These are phyloP conservation scores for Colletotrichum cereale DNA, from an alignment of 2,329 filamentous ascomycete species.

Conservation along the genomic window DNA sequence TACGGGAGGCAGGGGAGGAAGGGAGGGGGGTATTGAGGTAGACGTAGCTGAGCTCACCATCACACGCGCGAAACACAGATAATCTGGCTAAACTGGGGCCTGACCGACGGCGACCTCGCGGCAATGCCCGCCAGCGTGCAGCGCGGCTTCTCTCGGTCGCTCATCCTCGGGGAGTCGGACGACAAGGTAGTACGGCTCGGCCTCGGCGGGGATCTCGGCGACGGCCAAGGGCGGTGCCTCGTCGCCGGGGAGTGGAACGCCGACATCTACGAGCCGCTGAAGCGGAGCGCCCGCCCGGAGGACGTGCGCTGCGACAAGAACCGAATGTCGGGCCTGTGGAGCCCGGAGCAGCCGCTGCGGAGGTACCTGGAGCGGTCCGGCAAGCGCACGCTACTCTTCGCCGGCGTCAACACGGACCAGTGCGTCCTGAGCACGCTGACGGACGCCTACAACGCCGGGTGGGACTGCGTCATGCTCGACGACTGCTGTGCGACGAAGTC, in stretches of 20 bases:
- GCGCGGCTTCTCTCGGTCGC: slow-evolving; percentile 60
- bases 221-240: slow-evolving; percentile 58
- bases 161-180: slow-evolving; percentile 44
- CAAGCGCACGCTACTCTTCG: slow-evolving; percentile 65
- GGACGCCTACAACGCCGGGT: slow-evolving; percentile 66
- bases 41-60: slow-evolving; percentile 21
- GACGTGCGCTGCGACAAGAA: slow-evolving; percentile 69
- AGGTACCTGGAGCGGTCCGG: slow-evolving; percentile 51
- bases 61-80: slow-evolving; percentile 46
- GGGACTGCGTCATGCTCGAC: slow-evolving; percentile 37
- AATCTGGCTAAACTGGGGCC: slow-evolving; percentile 70
- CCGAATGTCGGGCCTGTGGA: slow-evolving; percentile 70
- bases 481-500: slow-evolving; percentile 37
- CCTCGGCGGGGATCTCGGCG: slow-evolving; percentile 62
- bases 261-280: slow-evolving; percentile 61
- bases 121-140: slow-evolving; percentile 63
- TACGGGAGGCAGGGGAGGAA: neutral
- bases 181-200: slow-evolving; percentile 44
- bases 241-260: slow-evolving; percentile 70
- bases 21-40: neutral
- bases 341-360: slow-evolving; percentile 55
- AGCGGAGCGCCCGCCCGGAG: slow-evolving; percentile 45
- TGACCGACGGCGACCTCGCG: slow-evolving; percentile 63
- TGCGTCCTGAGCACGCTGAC: slow-evolving; percentile 68
- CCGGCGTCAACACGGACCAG: slow-evolving; percentile 73